phyloP scores from a whole-genome alignment of 257 asterid genomes.

The Nicotiana knightiana region DNA sequence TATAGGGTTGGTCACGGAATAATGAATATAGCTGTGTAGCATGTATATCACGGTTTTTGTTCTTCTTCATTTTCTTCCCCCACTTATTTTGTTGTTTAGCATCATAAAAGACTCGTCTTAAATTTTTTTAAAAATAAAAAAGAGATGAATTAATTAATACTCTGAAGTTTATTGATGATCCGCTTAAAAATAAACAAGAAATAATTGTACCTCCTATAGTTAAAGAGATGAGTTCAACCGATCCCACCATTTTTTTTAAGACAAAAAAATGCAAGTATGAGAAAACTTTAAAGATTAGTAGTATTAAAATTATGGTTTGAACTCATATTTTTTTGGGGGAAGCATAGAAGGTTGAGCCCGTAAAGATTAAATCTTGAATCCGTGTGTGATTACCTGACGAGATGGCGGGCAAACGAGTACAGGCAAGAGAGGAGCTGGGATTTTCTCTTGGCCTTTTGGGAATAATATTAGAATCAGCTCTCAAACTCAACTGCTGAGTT shows the following conservation, averaged over 20 bases:
- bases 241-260: background rate
- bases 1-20: no score
- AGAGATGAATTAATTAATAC: background rate
- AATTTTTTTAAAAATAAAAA: background rate
- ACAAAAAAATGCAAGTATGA: background rate
- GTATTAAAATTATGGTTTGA: background rate
- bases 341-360: rapidly evolving
- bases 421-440: conserved; percentile 34
- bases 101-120: background rate
- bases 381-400: conserved; percentile 36
- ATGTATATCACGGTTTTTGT: background rate
- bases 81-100: background rate
- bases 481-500: conserved; percentile 20
- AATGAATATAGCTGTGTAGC: background rate
- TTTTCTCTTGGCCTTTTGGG: conserved; percentile 46
- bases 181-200: background rate
- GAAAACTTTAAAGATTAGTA: background rate
- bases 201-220: background rate
- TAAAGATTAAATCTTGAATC: background rate
- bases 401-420: conserved; percentile 40
- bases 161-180: background rate
- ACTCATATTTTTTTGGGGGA: no score
- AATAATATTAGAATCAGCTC: conserved; percentile 25
- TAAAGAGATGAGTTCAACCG: no score
- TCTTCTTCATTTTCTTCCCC: background rate